Base-by-base conservation (phyloP, 2,329 filamentous ascomycete genomes). In the Monosporascus sp. region DNA sequence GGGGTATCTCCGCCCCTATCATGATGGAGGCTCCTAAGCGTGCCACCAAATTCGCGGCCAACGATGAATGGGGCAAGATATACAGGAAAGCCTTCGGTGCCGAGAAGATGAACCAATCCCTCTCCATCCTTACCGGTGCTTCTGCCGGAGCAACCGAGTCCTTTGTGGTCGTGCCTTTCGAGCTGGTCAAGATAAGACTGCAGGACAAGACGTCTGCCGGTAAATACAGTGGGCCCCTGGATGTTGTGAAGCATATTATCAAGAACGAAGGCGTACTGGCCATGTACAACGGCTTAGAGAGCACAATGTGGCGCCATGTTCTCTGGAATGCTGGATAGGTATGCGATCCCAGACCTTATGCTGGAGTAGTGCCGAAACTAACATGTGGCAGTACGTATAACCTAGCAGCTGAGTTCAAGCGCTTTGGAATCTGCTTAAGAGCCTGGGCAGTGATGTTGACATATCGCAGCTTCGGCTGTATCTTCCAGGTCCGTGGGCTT, bases 31-130 rank as follows among this genome's bases (percentile, higher is more conserved):
- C 92, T 53, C 87, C 89, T 62, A 56, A 74, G 84, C 85, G 91
- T 76, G 93, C 93, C 44, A 97, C 91, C 78, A 99, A 99, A 75
- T 99, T 99, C 74, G 93, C 94, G 47, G 94, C 94, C 75, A 99
- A 99, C 75, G 94, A 99, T 72, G 90, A 93, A 72, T 99, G 94
- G 94, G 94, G 94, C 66, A 85, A 91, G 74, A 82, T 97, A 74
- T 99, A 96, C 79, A 89, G 91, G 69, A 87, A 88, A 63, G 71
- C 88, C 49, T 97, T 99, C 70, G 91, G 89, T 61, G 80, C 88
- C 52, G 73, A 84, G 53, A 89, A 96, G 77, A 94, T 95, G 86
- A 97, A 82, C 68, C 94, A 99, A 76, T 83, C 85, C 2, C 84
- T 99, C 55, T 96, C 94, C 24, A 84, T 97, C 60, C 83, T 99